phyloP scores from a whole-genome alignment of 768 basidiomycete species.

The Leucosporidium scottii region DNA sequence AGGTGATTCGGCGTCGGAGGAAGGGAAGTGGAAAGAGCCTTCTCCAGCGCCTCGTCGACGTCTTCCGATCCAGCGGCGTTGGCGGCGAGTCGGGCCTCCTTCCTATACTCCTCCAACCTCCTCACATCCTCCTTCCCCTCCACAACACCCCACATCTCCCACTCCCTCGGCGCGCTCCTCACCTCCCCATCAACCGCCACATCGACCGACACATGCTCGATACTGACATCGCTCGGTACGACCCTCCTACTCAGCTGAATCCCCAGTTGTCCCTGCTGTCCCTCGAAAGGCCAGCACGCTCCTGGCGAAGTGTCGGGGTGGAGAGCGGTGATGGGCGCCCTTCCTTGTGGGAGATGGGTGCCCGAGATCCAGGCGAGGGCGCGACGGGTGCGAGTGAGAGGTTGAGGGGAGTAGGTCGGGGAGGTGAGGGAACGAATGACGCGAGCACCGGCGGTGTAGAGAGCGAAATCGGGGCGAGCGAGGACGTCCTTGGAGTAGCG shows the following conservation, averaged over 20 bases:
- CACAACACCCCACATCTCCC: conserved; percentile 87
- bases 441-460: conserved; percentile 71
- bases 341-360: conserved; percentile 48
- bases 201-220: conserved; percentile 80
- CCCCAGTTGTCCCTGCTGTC: conserved; percentile 70
- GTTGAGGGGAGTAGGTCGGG: conserved; percentile 60
- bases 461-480: conserved; percentile 74
- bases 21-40: conserved; percentile 35
- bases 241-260: conserved; percentile 63
- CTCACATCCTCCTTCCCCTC: conserved; percentile 66
- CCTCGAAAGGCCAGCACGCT: conserved; percentile 87
- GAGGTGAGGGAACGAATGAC: conserved; percentile 78
- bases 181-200: conserved; percentile 66
- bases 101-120: conserved; percentile 54
- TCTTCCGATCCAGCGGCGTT: conserved; percentile 3
- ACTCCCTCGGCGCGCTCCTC: conserved; percentile 64
- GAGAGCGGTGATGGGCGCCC: conserved; percentile 76
- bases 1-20: conserved; percentile 43
- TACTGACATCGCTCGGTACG: conserved; percentile 60
- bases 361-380: conserved; percentile 46
- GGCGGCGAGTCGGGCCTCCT: conserved; percentile 38
- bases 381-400: conserved; percentile 11
- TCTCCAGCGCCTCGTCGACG: conserved; percentile 4
- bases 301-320: conserved; percentile 77
- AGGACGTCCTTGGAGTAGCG: conserved; percentile 68